Evolutionary conservation across 495 filamentous ascomycete genomes (phyloP).

Genomic region (Tuber calosporum): DNA sequence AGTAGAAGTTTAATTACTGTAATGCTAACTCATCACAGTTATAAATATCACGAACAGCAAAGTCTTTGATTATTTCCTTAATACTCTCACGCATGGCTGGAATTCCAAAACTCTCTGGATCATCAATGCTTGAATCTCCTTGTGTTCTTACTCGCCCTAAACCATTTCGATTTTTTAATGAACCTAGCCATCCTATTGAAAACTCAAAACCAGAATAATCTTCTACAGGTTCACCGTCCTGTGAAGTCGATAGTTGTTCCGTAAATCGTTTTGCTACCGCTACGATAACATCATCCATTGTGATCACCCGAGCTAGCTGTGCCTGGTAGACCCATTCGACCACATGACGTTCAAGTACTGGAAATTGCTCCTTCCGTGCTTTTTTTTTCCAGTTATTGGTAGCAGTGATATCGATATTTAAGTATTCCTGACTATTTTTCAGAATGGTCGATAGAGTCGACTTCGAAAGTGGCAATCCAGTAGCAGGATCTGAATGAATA

Average conservation of each 20-base stretch:
- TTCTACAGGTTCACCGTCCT: background rate
- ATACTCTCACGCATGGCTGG: constrained; percentile 12
- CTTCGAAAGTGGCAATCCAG: no score
- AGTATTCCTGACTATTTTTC: no score
- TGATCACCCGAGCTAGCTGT: background rate
- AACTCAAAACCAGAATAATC: constrained; percentile 5
- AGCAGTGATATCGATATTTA: no score
- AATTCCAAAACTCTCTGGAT: background rate
- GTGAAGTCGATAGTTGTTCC: background rate
- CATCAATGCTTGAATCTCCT: background rate
- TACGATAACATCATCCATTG: background rate
- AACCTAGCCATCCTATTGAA: constrained; percentile 26
- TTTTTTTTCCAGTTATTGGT: background rate
- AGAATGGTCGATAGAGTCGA: no score
- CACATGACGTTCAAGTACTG: background rate
- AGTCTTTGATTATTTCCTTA: constrained; percentile 15
- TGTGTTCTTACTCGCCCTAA: constrained; percentile 11
- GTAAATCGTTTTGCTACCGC: background rate
- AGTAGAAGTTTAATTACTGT: background rate
- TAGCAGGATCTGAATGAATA: no score
- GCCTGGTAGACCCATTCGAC: background rate
- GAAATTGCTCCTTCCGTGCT: background rate
- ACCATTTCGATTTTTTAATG: constrained; percentile 27
- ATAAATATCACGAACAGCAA: constrained; percentile 31
- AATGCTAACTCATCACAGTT: constrained; percentile 10